These are phyloP conservation scores for Amphibolis antarctica DNA, from an alignment of 106 monocot species.

Conservation along the genomic window DNA sequence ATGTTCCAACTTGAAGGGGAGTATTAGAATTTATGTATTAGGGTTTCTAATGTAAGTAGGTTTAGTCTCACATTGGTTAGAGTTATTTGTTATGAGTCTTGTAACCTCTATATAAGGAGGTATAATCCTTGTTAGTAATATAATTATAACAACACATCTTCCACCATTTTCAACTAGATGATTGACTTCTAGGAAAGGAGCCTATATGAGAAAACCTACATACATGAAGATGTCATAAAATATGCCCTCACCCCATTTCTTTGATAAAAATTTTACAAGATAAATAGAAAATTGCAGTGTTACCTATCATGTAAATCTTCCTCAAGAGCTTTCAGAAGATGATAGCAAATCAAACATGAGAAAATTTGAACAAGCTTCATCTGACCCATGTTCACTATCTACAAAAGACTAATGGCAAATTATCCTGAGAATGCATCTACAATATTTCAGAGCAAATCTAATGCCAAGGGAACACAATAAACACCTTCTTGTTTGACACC, in stretches of 20 bases:
- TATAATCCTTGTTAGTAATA: too few species aligned
- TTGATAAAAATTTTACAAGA: not conserved
- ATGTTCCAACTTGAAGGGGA: too few species aligned
- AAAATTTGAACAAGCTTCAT: conserved; percentile 58
- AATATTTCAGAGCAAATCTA: not conserved
- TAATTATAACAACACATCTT: too few species aligned
- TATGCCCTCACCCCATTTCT: not conserved
- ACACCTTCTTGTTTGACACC: not conserved
- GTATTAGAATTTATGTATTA: too few species aligned
- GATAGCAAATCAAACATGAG: conserved; percentile 69
- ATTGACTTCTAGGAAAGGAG: not conserved
- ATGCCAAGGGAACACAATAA: not conserved
- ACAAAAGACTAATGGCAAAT: conserved; percentile 25
- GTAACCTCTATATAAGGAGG: too few species aligned
- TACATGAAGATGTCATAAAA: not conserved
- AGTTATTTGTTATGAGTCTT: too few species aligned
- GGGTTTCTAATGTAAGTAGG: too few species aligned
- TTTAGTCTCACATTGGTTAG: too few species aligned
- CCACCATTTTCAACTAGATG: too few species aligned
- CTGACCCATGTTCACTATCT: conserved; percentile 28
- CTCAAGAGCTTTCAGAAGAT: conserved; percentile 66
- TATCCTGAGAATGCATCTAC: conserved; percentile 33
- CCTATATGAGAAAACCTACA: not conserved
- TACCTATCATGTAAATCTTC: conserved; percentile 70
- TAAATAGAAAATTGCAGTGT: not conserved